phyloP scores from a whole-genome alignment of 768 basidiomycete species.

The Pleurotus djamor region DNA sequence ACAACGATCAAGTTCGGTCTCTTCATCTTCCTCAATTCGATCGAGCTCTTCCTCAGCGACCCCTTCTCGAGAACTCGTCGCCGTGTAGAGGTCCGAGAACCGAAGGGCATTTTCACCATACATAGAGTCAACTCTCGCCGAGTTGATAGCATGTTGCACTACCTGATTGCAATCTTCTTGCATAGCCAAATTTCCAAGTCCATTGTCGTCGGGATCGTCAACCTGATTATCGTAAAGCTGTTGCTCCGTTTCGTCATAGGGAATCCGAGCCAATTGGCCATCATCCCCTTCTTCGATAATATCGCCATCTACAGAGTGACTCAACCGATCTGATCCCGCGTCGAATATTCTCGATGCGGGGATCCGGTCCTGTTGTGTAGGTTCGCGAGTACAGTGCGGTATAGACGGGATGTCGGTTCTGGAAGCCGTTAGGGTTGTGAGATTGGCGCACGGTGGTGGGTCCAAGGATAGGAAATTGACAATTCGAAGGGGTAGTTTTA shows the following conservation, averaged over 20 bases:
- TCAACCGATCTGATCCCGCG: background rate
- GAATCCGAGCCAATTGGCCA: background rate
- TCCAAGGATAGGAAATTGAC: conserved; percentile 87
- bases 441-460: conserved; percentile 55
- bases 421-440: background rate
- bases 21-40: background rate
- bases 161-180: conserved; percentile 32
- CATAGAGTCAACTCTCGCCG: conserved; percentile 21
- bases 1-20: background rate
- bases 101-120: conserved; percentile 23
- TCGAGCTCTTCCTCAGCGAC: background rate
- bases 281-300: background rate
- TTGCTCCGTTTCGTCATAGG: background rate
- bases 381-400: background rate
- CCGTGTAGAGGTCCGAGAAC: conserved; percentile 38
- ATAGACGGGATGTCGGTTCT: background rate
- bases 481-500: conserved; percentile 72
- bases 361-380: background rate
- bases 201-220: background rate
- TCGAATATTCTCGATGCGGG: background rate
- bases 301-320: background rate
- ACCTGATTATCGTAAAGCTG: too few species aligned
- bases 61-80: conserved; percentile 19
- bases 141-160: conserved; percentile 27
- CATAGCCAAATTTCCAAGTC: conserved; percentile 16